Evolutionary conservation across 1,284 basidiomycete species (phyloP).

Genomic region (Cryptococcus maquisensis): DNA sequence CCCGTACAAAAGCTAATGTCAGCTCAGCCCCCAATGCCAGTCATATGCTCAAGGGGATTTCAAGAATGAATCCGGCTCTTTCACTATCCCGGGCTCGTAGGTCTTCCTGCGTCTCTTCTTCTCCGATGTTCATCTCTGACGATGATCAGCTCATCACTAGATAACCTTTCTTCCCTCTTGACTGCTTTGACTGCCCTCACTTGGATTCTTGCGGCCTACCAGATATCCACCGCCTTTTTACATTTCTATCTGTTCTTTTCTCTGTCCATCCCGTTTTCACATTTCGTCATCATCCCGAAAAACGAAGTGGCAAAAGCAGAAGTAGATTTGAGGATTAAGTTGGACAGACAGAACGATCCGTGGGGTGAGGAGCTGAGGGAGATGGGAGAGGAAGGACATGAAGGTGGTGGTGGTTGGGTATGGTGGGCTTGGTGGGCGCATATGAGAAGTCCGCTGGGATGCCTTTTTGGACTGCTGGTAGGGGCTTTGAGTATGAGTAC

Average conservation of each 20-base stretch:
- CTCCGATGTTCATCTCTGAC: not conserved
- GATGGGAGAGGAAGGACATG: not conserved
- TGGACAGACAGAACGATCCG: conserved; percentile 11
- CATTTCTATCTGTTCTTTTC: conserved; percentile 34
- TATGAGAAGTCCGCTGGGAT: conserved; percentile 22
- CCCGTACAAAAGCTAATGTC: not conserved
- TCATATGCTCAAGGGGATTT: conserved; percentile 21
- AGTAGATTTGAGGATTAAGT: conserved; percentile 28
- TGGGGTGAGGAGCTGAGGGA: conserved; percentile 17
- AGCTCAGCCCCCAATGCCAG: conserved; percentile 5
- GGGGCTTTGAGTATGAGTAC: conserved; percentile 11
- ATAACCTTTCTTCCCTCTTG: conserved; percentile 15
- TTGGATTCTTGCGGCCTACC: conserved; percentile 26
- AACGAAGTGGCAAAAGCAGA: conserved; percentile 12
- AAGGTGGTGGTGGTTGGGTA: conserved; percentile 22
- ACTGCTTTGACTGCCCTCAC: conserved; percentile 18
- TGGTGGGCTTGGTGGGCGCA: conserved; percentile 44
- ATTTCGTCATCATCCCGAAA: conserved; percentile 8
- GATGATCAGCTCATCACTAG: conserved; percentile 14
- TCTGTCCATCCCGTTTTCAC: conserved; percentile 26
- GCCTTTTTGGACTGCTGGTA: conserved; percentile 10
- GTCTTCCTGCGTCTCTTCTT: not conserved
- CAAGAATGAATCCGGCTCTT: conserved; percentile 8
- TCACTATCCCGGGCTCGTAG: conserved; percentile 26
- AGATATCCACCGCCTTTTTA: conserved; percentile 18